Percentiles rank a stretch among this genome's conserved stretches.
phyloP scores from a whole-genome alignment of 345 rosid genomes.

The Citrus unshiu region DNA sequence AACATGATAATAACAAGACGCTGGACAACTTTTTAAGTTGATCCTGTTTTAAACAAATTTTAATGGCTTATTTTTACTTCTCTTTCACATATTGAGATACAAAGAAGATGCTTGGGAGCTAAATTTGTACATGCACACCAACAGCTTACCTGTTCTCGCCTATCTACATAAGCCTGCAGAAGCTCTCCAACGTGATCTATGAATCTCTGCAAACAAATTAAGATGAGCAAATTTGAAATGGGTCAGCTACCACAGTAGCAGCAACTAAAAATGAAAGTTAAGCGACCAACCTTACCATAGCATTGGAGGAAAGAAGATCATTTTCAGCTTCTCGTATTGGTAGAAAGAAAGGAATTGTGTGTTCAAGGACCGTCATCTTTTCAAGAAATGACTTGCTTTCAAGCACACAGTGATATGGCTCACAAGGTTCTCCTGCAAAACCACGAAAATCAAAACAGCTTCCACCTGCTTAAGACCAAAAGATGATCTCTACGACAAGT shows the following conservation, averaged over 20 bases:
- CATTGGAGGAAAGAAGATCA: constrained; percentile 83
- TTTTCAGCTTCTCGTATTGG: constrained; percentile 86
- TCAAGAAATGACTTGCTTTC: constrained; percentile 95
- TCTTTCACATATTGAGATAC: neutral
- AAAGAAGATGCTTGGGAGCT: too few relatives aligned
- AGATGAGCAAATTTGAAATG: constrained; percentile 10
- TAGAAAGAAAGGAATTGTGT: constrained; percentile 92
- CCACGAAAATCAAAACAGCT: constrained; percentile 5
- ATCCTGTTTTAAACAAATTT: neutral
- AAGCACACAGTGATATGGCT: constrained; percentile 80
- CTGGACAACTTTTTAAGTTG: neutral
- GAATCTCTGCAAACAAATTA: constrained; percentile 65
- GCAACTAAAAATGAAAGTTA: constrained; percentile 13
- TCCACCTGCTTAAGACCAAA: neutral
- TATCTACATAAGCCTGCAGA: constrained; percentile 87
- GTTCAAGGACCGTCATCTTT: constrained; percentile 90
- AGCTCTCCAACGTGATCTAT: constrained; percentile 83
- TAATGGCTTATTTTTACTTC: neutral
- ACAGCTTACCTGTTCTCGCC: constrained; percentile 81
- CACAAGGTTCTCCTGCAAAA: constrained; percentile 79
- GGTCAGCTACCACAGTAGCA: neutral
- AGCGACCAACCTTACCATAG: constrained; percentile 62
- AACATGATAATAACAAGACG: neutral
- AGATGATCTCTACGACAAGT: neutral
- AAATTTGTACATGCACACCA: constrained; percentile 1